Evolutionary conservation across 805 yeast species (phyloP).

Genomic region (Cephaloascus fragrans): DNA sequence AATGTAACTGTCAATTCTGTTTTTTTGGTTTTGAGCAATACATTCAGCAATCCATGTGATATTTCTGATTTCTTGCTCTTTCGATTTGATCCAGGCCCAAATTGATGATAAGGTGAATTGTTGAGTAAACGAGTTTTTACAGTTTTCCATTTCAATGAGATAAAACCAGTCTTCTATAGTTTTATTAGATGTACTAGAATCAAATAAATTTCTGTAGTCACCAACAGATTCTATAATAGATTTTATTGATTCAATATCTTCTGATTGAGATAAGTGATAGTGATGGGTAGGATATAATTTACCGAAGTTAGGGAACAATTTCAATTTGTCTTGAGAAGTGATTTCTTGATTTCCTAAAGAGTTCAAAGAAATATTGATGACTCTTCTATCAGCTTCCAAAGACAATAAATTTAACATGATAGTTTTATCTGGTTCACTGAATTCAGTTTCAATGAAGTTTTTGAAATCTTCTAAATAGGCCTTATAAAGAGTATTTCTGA

Average conservation of each 20-base stretch:
- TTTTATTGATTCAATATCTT: constrained; percentile 80
- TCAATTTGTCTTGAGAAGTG: constrained; percentile 57
- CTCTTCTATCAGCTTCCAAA: constrained; percentile 93
- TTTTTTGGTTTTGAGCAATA: constrained; percentile 96
- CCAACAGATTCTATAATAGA: constrained; percentile 51
- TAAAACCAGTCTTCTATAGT: constrained; percentile 92
- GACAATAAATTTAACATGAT: constrained; percentile 69
- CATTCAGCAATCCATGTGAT: constrained; percentile 99
- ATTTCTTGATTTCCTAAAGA: constrained; percentile 75
- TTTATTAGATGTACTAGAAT: constrained; percentile 31
- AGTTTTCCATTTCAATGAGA: constrained; percentile 82
- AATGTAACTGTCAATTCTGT: constrained; percentile 83
- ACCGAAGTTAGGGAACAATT: constrained; percentile 77
- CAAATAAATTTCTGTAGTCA: constrained; percentile 55
- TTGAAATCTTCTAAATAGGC: constrained; percentile 88
- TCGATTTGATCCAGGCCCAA: constrained; percentile 95
- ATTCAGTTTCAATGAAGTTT: constrained; percentile 47
- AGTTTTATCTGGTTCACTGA: constrained; percentile 71
- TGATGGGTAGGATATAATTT: constrained; percentile 65
- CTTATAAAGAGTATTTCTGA: constrained; percentile 84
- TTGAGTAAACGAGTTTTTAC: constrained; percentile 91
- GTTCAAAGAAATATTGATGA: constrained; percentile 85
- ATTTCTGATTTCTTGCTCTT: constrained; percentile 94
- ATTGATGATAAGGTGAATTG: constrained; percentile 85
- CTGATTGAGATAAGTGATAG: constrained; percentile 59